Conservation (phyloP, 352 stramenopile species). For the Phytophthora multivora region DNA sequence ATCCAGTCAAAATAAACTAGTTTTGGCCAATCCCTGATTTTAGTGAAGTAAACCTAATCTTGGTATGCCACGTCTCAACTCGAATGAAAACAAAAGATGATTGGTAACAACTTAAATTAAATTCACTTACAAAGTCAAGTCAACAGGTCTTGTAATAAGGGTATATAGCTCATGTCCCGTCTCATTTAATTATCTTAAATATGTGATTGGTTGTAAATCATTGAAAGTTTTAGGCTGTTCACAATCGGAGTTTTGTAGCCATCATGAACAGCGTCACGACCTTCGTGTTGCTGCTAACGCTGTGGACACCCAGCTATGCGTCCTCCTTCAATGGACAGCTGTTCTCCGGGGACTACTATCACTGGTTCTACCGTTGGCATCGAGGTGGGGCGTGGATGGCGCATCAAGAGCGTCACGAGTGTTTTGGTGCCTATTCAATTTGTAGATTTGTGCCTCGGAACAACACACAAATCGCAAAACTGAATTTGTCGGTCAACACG, state of each 20-base stretch:
- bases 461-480: conserved; percentile 8
- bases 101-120: too few relatives aligned
- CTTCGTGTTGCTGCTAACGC: background rate
- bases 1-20: too few relatives aligned
- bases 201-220: too few relatives aligned
- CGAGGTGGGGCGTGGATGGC: conserved; percentile 26
- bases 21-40: too few relatives aligned
- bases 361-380: conserved; percentile 34
- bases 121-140: too few relatives aligned
- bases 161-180: too few relatives aligned
- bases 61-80: too few relatives aligned
- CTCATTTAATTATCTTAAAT: too few relatives aligned
- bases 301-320: background rate
- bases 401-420: conserved; percentile 24
- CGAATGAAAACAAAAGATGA: too few relatives aligned
- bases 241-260: conserved; percentile 3
- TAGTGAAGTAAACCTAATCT: too few relatives aligned
- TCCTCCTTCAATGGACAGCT: conserved; percentile 20
- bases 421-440: conserved; percentile 12
- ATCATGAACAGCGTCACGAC: conserved; percentile 1
- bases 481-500: conserved; percentile 30
- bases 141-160: too few relatives aligned
- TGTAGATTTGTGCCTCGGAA: conserved; percentile 25
- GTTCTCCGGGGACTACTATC: conserved; percentile 23
- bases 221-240: background rate